These are phyloP conservation scores for Metschnikowia peoriensis DNA, from an alignment of 805 yeast genomes.

Conservation along the genomic window DNA sequence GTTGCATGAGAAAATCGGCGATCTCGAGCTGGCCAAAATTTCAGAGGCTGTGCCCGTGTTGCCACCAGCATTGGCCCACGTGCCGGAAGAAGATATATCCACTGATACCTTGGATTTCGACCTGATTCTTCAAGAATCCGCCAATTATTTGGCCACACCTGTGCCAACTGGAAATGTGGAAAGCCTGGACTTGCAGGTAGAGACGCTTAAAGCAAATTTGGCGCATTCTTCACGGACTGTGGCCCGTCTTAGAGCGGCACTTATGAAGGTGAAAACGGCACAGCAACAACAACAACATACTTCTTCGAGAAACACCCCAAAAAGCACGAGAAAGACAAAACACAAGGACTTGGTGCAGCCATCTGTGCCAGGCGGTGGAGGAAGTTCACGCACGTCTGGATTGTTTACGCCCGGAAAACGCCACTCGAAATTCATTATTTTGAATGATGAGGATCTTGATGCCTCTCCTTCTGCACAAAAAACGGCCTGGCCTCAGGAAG, in stretches of 20 bases:
- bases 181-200: constrained; percentile 54
- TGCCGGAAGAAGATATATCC: neutral
- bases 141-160: constrained; percentile 20
- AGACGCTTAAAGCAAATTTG: constrained; percentile 63
- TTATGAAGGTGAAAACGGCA: constrained; percentile 40
- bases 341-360: constrained; percentile 12
- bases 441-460: constrained; percentile 25
- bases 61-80: neutral
- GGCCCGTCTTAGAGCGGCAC: constrained; percentile 52
- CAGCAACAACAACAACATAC: constrained; percentile 26
- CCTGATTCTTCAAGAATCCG: constrained; percentile 29
- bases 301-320: constrained; percentile 25
- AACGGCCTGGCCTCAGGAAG: constrained; percentile 17
- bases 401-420: constrained; percentile 36
- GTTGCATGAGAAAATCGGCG: constrained; percentile 40
- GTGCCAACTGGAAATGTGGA: constrained; percentile 28
- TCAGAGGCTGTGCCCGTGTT: neutral
- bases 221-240: constrained; percentile 63
- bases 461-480: neutral
- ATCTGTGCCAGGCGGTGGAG: constrained; percentile 13
- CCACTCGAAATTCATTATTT: constrained; percentile 30
- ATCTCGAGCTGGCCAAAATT: constrained; percentile 7
- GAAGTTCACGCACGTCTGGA: constrained; percentile 19
- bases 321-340: constrained; percentile 15
- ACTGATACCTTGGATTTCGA: constrained; percentile 33